Percentiles rank a stretch among this genome's conserved stretches.
Conservation (phyloP, 164 flowering plant genomes). For the Kalanchoe fedtschenkoi region DNA sequence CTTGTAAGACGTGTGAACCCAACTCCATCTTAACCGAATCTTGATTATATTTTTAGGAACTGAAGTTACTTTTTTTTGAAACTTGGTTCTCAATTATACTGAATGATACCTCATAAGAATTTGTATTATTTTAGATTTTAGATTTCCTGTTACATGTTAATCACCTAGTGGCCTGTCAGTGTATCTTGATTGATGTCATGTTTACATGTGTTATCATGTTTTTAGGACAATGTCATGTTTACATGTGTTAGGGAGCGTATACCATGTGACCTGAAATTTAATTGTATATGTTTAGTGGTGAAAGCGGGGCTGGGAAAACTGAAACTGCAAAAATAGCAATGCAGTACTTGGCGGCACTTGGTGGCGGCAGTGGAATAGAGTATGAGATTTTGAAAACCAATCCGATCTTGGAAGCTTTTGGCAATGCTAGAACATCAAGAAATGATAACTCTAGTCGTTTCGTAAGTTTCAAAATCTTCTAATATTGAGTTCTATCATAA, state of each 20-base stretch:
- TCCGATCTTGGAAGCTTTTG: constrained; percentile 99
- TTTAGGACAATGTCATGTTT: too few relatives aligned
- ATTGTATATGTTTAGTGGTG: constrained; percentile 52
- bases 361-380: constrained; percentile 98
- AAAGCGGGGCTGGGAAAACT: constrained; percentile 99
- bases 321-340: constrained; percentile 98
- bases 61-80: not conserved
- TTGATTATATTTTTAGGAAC: too few relatives aligned
- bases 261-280: not conserved
- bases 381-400: constrained; percentile 89
- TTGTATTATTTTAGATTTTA: too few relatives aligned
- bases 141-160: too few relatives aligned
- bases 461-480: constrained; percentile 60
- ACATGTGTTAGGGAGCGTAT: too few relatives aligned
- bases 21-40: too few relatives aligned
- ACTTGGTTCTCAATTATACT: not conserved
- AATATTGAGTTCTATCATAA: not conserved
- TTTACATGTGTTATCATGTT: too few relatives aligned
- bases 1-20: too few relatives aligned
- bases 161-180: too few relatives aligned
- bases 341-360: constrained; percentile 98
- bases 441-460: constrained; percentile 99
- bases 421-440: constrained; percentile 93
- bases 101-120: not conserved
- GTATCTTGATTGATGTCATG: too few relatives aligned